Evolutionary conservation across 331 rosid genomes (phyloP).

Genomic region (Phaseolus coccineus): DNA sequence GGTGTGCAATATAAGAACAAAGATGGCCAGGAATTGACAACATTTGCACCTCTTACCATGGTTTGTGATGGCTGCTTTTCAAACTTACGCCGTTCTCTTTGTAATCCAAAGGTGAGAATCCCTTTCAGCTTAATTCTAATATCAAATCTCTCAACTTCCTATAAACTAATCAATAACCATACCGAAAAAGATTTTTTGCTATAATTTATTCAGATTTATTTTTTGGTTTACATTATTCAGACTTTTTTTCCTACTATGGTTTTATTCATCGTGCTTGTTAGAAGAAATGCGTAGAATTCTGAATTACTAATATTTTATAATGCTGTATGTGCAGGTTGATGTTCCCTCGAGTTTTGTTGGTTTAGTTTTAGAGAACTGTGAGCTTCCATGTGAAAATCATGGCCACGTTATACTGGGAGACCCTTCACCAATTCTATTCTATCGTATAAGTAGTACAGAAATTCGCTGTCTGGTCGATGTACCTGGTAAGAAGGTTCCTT

Average conservation of each 20-base stretch:
- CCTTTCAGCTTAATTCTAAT: constrained; percentile 36
- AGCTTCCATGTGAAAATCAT: constrained; percentile 91
- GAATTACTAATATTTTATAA: constrained; percentile 26
- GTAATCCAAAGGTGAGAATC: constrained; percentile 81
- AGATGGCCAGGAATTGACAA: constrained; percentile 73
- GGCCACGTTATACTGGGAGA: constrained; percentile 95
- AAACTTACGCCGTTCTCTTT: constrained; percentile 95
- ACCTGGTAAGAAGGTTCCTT: constrained; percentile 98
- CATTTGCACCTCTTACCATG: constrained; percentile 88
- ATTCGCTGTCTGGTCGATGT: constrained; percentile 97
- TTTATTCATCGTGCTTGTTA: constrained; percentile 8
- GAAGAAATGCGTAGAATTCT: constrained; percentile 30
- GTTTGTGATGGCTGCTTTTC: constrained; percentile 99
- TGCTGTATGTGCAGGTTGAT: constrained; percentile 74
- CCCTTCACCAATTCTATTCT: constrained; percentile 95
- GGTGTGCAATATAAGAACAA: constrained; percentile 88
- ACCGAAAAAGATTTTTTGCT: background rate
- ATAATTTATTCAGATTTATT: constrained; percentile 14
- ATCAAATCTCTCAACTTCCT: constrained; percentile 23
- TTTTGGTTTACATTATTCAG: constrained; percentile 14
- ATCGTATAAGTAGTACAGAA: constrained; percentile 92
- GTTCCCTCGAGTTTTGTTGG: constrained; percentile 96
- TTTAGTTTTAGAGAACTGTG: constrained; percentile 80
- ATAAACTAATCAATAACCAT: constrained; percentile 4
- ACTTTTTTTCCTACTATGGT: constrained; percentile 11